A percentile compares a stretch with the other conserved stretches of the same genome.
phyloP scores from a whole-genome alignment of 192 early-diverging fungal species.

The Rhizoclosmatium globosum region DNA sequence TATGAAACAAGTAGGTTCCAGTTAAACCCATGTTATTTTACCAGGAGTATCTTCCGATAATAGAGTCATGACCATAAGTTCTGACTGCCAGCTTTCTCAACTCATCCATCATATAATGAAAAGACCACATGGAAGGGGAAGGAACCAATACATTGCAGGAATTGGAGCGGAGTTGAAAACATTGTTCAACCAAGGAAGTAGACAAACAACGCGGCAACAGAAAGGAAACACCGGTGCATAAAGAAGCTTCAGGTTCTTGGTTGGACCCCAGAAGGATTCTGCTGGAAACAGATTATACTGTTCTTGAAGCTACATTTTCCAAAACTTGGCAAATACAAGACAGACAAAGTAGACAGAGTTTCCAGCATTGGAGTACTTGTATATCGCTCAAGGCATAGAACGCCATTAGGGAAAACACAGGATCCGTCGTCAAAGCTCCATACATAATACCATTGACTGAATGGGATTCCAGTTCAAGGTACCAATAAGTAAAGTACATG shows the following conservation, averaged over 20 bases:
- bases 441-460: slow-evolving; percentile 22
- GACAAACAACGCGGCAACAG: slow-evolving; percentile 44
- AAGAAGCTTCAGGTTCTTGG: slow-evolving; percentile 66
- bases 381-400: not conserved
- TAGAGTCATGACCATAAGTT: slow-evolving; percentile 32
- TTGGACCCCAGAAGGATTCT: slow-evolving; percentile 68
- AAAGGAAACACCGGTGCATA: slow-evolving; percentile 58
- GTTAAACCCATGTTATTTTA: slow-evolving; percentile 29
- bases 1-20: too few relatives aligned
- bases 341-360: slow-evolving; percentile 35
- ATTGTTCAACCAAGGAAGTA: slow-evolving; percentile 66
- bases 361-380: not conserved
- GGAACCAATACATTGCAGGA: slow-evolving; percentile 71
- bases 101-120: slow-evolving; percentile 71
- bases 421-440: not conserved
- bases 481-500: slow-evolving; percentile 47
- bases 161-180: slow-evolving; percentile 65
- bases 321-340: slow-evolving; percentile 33
- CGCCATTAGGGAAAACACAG: slow-evolving; percentile 14
- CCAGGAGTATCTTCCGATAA: slow-evolving; percentile 69
- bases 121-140: slow-evolving; percentile 64
- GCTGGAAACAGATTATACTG: slow-evolving; percentile 71
- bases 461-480: not conserved
- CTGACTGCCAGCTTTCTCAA: slow-evolving; percentile 67
- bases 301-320: slow-evolving; percentile 68